Conservation (phyloP, 331 rosid species). For the Acacia pycnantha region DNA sequence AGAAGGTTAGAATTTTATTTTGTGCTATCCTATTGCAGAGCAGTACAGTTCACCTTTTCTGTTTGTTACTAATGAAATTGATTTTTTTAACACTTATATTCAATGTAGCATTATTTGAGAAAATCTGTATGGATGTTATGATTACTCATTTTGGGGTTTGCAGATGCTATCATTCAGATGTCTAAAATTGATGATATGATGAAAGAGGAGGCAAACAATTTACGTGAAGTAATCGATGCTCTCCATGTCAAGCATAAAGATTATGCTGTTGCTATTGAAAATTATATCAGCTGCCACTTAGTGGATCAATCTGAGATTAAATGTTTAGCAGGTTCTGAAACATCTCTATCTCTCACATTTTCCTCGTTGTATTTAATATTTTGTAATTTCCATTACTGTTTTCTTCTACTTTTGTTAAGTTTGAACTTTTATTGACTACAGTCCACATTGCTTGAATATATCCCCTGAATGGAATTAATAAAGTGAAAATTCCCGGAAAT, state of each 20-base stretch:
- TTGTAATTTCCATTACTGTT: not conserved
- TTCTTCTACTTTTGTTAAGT: not conserved
- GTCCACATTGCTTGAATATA: not conserved
- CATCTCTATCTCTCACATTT: conserved; percentile 2
- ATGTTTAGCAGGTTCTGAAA: conserved; percentile 63
- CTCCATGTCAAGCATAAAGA: conserved; percentile 71
- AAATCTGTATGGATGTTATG: conserved; percentile 26
- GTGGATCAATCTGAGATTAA: conserved; percentile 62
- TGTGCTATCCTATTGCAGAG: conserved; percentile 29
- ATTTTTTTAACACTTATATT: not conserved
- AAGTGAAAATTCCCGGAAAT: not conserved
- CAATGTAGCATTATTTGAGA: conserved; percentile 21
- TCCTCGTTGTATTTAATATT: not conserved
- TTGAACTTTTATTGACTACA: not conserved
- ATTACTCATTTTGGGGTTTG: conserved; percentile 38
- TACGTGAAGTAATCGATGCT: conserved; percentile 53
- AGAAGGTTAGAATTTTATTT: conserved; percentile 63
- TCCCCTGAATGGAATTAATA: not conserved
- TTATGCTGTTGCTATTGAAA: conserved; percentile 54
- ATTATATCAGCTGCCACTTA: conserved; percentile 41
- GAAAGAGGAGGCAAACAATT: conserved; percentile 67
- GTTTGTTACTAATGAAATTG: not conserved
- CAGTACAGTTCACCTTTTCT: conserved; percentile 1
- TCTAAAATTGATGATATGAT: conserved; percentile 81
- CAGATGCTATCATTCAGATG: conserved; percentile 67